These are phyloP conservation scores for Chaetomidium leptoderma DNA, from an alignment of 495 filamentous ascomycete genomes.

Conservation along the genomic window DNA sequence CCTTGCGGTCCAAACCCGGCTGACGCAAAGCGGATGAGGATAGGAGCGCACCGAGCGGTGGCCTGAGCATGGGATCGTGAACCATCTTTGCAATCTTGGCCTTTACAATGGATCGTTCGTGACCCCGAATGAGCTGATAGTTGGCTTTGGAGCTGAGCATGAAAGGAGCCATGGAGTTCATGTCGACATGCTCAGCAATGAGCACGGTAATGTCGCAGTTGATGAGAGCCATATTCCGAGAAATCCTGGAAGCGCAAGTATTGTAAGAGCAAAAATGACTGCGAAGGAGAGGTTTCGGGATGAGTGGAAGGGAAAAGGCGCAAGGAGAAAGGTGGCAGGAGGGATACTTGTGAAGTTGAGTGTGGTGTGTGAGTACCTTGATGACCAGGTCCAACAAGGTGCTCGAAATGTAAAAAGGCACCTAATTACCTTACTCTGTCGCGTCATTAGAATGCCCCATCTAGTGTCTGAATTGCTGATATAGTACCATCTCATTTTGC, in stretches of 20 bases:
- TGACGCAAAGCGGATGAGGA: not conserved
- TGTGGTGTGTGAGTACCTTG: constrained; percentile 3
- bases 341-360: not conserved
- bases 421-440: too few species aligned
- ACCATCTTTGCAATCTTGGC: constrained; percentile 3
- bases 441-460: too few species aligned
- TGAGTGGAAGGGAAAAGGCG: not conserved
- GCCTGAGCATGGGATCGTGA: not conserved
- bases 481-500: too few species aligned
- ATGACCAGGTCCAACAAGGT: constrained; percentile 11
- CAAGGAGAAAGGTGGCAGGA: not conserved
- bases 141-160: constrained; percentile 12
- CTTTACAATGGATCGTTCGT: constrained; percentile 8
- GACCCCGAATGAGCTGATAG: not conserved
- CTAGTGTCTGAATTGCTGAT: too few species aligned
- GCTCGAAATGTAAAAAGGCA: constrained; percentile 4
- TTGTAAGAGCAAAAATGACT: not conserved
- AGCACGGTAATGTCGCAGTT: constrained; percentile 1
- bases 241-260: not conserved
- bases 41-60: constrained; percentile 1
- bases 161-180: constrained; percentile 1
- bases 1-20: not conserved
- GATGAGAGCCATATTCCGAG: constrained; percentile 1
- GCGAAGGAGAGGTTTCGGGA: not conserved
- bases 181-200: constrained; percentile 8